These are phyloP conservation scores for Laetiporus sulphureus DNA, from an alignment of 1,284 basidiomycete genomes.

Conservation along the genomic window DNA sequence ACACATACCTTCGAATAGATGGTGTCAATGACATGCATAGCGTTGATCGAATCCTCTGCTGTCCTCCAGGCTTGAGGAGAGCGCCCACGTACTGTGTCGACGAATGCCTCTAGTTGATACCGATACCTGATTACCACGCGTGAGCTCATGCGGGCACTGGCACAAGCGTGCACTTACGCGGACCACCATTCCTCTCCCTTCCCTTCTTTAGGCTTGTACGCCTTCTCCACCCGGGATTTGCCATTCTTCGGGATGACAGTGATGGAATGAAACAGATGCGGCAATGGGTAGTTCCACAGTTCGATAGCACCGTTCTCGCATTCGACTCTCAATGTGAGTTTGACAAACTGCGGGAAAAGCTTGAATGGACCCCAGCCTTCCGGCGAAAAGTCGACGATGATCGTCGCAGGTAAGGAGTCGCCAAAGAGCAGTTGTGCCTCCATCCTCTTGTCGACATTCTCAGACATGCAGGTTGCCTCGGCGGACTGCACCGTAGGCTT, in stretches of 20 bases:
- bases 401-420: conserved; percentile 16
- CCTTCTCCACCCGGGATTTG: conserved; percentile 31
- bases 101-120: conserved; percentile 54
- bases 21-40: conserved; percentile 48
- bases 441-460: conserved; percentile 4
- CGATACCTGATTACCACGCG: conserved; percentile 35
- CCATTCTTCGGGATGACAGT: conserved; percentile 31
- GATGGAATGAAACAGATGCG: conserved; percentile 36
- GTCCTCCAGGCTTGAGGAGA: conserved; percentile 43
- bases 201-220: conserved; percentile 34
- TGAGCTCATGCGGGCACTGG: neutral
- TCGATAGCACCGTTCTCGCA: conserved; percentile 36
- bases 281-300: conserved; percentile 30
- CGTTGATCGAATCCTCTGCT: conserved; percentile 41
- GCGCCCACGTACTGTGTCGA: conserved; percentile 45
- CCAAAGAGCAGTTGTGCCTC: conserved; percentile 3
- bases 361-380: conserved; percentile 25
- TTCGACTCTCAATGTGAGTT: conserved; percentile 24
- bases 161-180: conserved; percentile 29
- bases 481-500: conserved; percentile 31
- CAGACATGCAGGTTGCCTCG: conserved; percentile 17
- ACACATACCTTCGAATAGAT: conserved; percentile 35
- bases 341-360: conserved; percentile 18
- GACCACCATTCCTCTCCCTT: conserved; percentile 50
- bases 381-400: conserved; percentile 25